Conservation (phyloP, 495 filamentous ascomycete species). For the Glonium stellatum region DNA sequence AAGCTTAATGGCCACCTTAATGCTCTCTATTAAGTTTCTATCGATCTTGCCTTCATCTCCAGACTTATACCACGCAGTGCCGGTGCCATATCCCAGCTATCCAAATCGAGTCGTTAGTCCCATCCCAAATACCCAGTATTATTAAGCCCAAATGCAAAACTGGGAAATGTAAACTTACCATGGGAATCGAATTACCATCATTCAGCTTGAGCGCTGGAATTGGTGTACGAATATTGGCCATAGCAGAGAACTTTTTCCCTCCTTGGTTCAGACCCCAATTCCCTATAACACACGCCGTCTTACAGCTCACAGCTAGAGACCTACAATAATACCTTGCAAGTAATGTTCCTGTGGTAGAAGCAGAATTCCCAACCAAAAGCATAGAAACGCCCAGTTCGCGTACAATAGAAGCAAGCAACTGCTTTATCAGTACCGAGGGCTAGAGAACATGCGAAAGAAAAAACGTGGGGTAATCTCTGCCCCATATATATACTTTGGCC, state of each 20-base stretch:
- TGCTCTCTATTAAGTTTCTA: slow-evolving; percentile 48
- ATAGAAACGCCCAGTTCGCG: too few species aligned
- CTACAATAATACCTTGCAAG: too few species aligned
- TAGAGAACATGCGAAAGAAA: too few species aligned
- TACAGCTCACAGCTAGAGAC: too few species aligned
- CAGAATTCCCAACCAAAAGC: too few species aligned
- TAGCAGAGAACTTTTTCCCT: slow-evolving; percentile 11
- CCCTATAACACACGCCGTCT: not conserved
- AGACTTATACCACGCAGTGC: slow-evolving; percentile 55
- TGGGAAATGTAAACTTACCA: slow-evolving; percentile 44
- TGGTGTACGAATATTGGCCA: slow-evolving; percentile 38
- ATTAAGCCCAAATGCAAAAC: not conserved
- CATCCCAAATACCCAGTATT: not conserved
- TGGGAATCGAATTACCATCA: slow-evolving; percentile 66
- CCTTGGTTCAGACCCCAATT: not conserved
- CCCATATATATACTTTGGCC: too few species aligned
- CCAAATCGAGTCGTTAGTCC: not conserved
- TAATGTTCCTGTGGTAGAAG: too few species aligned
- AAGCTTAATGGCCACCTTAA: slow-evolving; percentile 60
- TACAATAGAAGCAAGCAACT: too few species aligned
- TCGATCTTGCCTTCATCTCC: slow-evolving; percentile 41
- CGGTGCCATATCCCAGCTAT: slow-evolving; percentile 68
- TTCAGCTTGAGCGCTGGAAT: slow-evolving; percentile 55
- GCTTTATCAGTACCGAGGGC: too few species aligned
- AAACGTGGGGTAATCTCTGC: too few species aligned